Evolutionary conservation across 352 stramenopile species (phyloP), one percentile per base, ranked within the genome.

Genomic region (Phytophthora rubi): DNA sequence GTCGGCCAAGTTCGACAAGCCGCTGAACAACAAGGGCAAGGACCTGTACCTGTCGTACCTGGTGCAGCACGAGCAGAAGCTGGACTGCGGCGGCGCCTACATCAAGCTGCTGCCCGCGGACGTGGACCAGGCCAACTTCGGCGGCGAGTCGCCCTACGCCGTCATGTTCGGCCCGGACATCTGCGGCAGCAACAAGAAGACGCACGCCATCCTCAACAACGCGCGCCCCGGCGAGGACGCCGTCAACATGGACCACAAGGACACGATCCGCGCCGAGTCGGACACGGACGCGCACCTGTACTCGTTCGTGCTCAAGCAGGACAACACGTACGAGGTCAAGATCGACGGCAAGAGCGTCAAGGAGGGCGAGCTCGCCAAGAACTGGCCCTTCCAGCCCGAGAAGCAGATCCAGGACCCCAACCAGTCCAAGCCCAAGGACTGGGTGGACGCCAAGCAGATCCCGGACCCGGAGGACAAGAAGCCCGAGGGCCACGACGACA

Each of bases 161-260:
- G 88, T 99, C 76, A 99, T 99, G 98, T 99, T 99, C 81, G 98
- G 98, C 64, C 98, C 98, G 3, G 98, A 99, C 79, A 97, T 99
- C 44, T 99, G 98, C 75, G 98, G 98, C 64, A 92, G 78, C 74
- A 99, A 90, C 76, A 97, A 97, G 67, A 96, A 97, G 71, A 99
- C 97, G 4, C 98, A 99, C 76, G 92, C 98, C 44, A 99, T 99
- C 85, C 91, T 99, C 48, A 98, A 99, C 83, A 99, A 98, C 79
- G 94, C 98, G 62, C 91, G 91, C 32, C 90, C 98, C 6, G 98
- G 98, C 57, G 85, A 90, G 58, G 97, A 99, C 60, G 90, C 83
- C n/a, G 93, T 83, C 35, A 94, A 94, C 85, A 89, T 93, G 80
- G 83, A 99, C 74, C 85, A 98, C 79, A 85, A 91, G 73, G 68